Base-by-base conservation (phyloP, 352 stramenopile species). In the Pythium myriotylum region DNA sequence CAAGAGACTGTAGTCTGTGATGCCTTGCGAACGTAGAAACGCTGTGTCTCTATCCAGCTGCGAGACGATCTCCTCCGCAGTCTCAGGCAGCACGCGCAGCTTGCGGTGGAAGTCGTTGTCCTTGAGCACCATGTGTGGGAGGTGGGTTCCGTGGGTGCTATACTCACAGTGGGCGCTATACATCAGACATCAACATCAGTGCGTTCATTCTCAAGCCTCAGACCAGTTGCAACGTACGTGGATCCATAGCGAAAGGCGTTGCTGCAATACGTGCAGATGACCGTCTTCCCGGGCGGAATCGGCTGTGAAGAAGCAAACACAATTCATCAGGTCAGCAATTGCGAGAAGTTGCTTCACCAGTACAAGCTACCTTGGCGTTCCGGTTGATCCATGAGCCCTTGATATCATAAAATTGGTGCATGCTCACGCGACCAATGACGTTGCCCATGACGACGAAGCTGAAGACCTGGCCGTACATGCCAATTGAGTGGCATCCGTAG, bases 391-490 rank as follows among this genome's bases (percentile, higher is more conserved):
- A 97, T 10, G 84, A 94, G 19, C 89, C 90, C 52, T 97, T 97
- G 60, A 97, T 88, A 57, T 97, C 90, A 60, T 94, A 97, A 52
- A 92, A 93, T 58, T 92, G 81, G 48, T 93, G 86, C 84, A 95
- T 93, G 49, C 81, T 94, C 35, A 87, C 74, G 27, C 74, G 77
- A 13, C 84, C 84, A 42, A 95, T 93, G 26, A 78, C 84, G 59
- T 97, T 97, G 48, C 83, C 83, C 90, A 97, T 97, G 51, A 97
- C 90, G 17, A 97, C 84, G 43, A 97, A 97, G 67, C 73, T 91
- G 63, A 95, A 95, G 16, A 80, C 61, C 52, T 95, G 77, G 2
- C 86, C 85, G 54, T 97, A 97, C 86, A 97, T 96, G 40, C 86
- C 76, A 24, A 97, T 94, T 24, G 82, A 89, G 62, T 97, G 89